A percentile compares a stretch with the other conserved stretches of the same genome.
phyloP scores from a whole-genome alignment of 805 yeast species.

The Candida quercuum region DNA sequence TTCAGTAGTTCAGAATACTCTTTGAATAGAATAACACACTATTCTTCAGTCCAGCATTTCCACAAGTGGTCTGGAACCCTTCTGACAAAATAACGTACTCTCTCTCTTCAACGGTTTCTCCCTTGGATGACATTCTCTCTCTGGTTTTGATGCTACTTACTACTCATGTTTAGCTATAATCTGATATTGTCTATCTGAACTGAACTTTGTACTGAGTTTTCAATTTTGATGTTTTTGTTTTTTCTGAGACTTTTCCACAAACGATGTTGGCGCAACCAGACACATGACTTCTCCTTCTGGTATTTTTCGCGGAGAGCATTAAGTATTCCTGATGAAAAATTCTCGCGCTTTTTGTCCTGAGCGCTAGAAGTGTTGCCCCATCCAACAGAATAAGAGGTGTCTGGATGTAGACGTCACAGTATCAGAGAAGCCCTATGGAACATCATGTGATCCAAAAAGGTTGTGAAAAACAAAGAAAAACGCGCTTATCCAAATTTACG shows the following conservation, averaged over 20 bases:
- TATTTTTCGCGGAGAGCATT: neutral
- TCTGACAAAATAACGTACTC: neutral
- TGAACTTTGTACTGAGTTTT: neutral
- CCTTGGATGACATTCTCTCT: no score
- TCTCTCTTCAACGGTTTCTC: neutral
- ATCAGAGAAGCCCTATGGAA: neutral
- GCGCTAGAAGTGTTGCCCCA: neutral
- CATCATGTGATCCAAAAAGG: neutral
- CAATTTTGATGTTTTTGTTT: conserved; percentile 6
- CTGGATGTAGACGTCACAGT: neutral
- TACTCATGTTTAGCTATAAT: conserved; percentile 58
- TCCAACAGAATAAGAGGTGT: neutral
- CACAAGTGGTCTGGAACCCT: neutral
- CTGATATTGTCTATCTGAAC: conserved; percentile 9
- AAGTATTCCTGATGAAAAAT: neutral
- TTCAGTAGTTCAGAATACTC: no score
- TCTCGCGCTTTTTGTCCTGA: no score
- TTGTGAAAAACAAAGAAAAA: no score
- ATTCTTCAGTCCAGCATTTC: no score
- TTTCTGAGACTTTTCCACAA: neutral
- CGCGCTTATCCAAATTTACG: conserved; percentile 1
- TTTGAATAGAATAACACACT: no score
- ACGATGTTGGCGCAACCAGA: neutral
- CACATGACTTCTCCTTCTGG: conserved; percentile 1
- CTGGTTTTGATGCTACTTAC: conserved; percentile 50